A percentile compares a stretch with the other conserved stretches of the same genome.
Conservation (phyloP, 2,329 filamentous ascomycete genomes). For the Colletotrichum salicis region DNA sequence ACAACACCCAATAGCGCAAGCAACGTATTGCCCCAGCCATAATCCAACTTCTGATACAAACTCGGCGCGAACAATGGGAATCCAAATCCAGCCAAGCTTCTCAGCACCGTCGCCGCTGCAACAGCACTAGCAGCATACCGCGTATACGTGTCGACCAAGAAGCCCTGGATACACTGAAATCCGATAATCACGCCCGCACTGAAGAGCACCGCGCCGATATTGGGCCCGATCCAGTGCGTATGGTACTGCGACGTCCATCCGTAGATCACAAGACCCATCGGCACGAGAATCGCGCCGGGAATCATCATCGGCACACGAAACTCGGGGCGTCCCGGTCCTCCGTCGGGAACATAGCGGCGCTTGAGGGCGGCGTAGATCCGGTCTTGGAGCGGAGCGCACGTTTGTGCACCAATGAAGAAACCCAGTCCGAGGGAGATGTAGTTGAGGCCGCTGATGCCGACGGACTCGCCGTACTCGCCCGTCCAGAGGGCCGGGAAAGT, state of each 20-base stretch:
- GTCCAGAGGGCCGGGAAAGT: constrained; percentile 60
- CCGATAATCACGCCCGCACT: constrained; percentile 51
- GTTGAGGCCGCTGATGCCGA: constrained; percentile 56
- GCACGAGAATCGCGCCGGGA: constrained; percentile 52
- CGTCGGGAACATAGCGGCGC: constrained; percentile 48
- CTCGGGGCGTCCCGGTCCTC: constrained; percentile 51
- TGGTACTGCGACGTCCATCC: constrained; percentile 56
- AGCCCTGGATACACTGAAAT: constrained; percentile 58
- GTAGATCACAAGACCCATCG: constrained; percentile 57
- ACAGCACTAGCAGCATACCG: constrained; percentile 58
- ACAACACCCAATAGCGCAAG: constrained; percentile 55
- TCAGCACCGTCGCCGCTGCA: constrained; percentile 55
- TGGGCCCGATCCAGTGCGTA: constrained; percentile 58
- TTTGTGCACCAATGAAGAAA: constrained; percentile 58
- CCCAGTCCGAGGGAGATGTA: constrained; percentile 62
- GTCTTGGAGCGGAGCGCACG: constrained; percentile 57
- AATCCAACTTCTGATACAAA: constrained; percentile 56
- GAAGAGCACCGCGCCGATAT: constrained; percentile 54
- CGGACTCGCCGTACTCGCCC: constrained; percentile 54
- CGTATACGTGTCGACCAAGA: constrained; percentile 59
- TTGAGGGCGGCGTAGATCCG: constrained; percentile 56
- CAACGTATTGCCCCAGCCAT: constrained; percentile 55
- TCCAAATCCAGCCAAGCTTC: constrained; percentile 61
- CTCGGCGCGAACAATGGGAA: constrained; percentile 62
- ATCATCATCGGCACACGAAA: constrained; percentile 56